Percentiles rank a stretch among this genome's conserved stretches.
These are phyloP conservation scores for Eragrostis curvula DNA, from an alignment of 176 grass and related monocot genomes.

Conservation along the genomic window DNA sequence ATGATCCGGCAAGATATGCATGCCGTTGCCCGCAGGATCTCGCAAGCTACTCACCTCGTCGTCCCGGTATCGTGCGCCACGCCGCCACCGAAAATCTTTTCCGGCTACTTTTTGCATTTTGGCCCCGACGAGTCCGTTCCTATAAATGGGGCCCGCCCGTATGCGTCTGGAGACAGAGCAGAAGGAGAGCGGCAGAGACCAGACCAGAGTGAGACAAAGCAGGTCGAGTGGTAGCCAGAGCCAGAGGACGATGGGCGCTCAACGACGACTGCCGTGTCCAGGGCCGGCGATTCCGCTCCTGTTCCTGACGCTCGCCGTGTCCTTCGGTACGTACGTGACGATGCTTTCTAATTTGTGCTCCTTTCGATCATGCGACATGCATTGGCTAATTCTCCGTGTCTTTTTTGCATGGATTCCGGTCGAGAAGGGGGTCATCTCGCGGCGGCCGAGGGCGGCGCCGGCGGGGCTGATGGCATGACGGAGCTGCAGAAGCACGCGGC, in stretches of 20 bases:
- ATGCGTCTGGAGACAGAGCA: neutral
- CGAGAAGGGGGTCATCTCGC: constrained; percentile 3
- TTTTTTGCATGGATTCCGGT: neutral
- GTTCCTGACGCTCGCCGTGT: neutral
- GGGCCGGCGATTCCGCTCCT: neutral
- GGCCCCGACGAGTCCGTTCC: neutral
- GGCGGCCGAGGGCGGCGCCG: neutral
- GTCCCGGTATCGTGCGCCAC: neutral
- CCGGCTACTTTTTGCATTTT: neutral
- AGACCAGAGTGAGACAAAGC: no score
- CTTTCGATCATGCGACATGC: neutral
- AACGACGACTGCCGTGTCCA: neutral
- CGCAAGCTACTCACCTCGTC: no score
- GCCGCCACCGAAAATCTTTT: neutral
- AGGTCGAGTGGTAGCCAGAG: neutral
- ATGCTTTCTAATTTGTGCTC: neutral
- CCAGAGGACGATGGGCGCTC: constrained; percentile 8
- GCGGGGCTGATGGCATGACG: constrained; percentile 34
- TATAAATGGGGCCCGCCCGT: constrained; percentile 19
- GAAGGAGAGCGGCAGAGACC: neutral
- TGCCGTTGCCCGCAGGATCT: no score
- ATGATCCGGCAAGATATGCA: neutral
- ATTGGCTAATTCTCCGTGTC: neutral
- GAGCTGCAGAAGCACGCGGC: constrained; percentile 73
- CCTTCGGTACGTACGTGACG: constrained; percentile 24